Evolutionary conservation across 129 eudicot genomes (phyloP).

Genomic region (Dittrichia graveolens): DNA sequence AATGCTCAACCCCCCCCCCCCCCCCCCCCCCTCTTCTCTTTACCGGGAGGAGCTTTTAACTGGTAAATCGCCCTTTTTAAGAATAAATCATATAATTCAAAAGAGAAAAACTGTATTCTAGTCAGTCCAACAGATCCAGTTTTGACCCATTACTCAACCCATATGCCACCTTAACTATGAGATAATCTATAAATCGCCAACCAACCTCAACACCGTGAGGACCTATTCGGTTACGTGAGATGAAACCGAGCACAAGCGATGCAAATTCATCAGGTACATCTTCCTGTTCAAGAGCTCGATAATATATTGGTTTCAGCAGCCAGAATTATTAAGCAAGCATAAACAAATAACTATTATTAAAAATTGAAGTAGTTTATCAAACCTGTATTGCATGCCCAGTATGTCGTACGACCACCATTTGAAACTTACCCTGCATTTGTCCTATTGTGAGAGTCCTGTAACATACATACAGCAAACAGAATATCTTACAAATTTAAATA

Average conservation of each 20-base stretch:
- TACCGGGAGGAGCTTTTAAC: no score
- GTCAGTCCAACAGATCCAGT: no score
- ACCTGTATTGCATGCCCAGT: conserved; percentile 99
- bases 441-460: conserved; percentile 95
- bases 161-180: no score
- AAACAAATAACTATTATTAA: background rate
- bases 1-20: no score
- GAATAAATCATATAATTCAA: no score
- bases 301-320: background rate
- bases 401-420: conserved; percentile 94
- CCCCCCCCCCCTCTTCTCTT: no score
- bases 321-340: background rate
- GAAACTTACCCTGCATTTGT: conserved; percentile 99
- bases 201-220: conserved; percentile 91
- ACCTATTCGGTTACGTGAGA: conserved; percentile 83
- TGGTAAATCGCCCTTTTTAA: no score
- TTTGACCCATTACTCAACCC: no score
- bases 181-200: background rate
- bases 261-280: conserved; percentile 98
- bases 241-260: conserved; percentile 66
- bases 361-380: background rate
- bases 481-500: background rate
- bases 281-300: conserved; percentile 54
- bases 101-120: no score
- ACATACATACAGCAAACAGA: conserved; percentile 8